These are phyloP conservation scores for Citrus medica DNA, from an alignment of 345 rosid species.

Conservation along the genomic window DNA sequence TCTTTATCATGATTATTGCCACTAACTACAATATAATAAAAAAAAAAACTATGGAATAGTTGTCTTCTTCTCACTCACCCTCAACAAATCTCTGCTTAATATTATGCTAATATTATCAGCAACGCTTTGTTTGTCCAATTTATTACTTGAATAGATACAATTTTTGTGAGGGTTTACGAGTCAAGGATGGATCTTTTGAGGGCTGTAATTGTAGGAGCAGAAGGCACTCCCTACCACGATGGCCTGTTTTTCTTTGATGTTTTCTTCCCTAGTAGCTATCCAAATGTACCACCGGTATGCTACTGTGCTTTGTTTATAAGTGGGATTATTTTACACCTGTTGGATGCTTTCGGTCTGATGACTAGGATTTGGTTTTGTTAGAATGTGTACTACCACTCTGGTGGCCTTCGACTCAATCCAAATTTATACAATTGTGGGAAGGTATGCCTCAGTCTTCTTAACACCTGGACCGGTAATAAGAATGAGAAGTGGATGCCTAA, in stretches of 20 bases:
- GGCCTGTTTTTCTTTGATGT: constrained; percentile 93
- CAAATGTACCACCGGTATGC: constrained; percentile 74
- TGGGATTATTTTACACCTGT: constrained; percentile 2
- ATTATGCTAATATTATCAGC: neutral
- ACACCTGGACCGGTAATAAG: constrained; percentile 71
- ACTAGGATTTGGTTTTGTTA: constrained; percentile 27
- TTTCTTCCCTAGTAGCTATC: constrained; percentile 73
- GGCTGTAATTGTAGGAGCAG: constrained; percentile 92
- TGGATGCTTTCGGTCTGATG: constrained; percentile 10
- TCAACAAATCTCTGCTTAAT: neutral
- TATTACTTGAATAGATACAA: constrained; percentile 52
- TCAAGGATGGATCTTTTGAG: constrained; percentile 92
- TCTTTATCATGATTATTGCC: neutral
- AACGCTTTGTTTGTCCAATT: neutral
- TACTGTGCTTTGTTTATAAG: constrained; percentile 2
- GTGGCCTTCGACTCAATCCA: constrained; percentile 86
- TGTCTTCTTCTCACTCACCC: neutral
- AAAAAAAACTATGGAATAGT: neutral
- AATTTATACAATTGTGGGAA: constrained; percentile 72
- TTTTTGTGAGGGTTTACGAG: constrained; percentile 84
- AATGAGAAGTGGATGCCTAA: constrained; percentile 87
- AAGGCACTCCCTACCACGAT: constrained; percentile 94
- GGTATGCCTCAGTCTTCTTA: constrained; percentile 92
- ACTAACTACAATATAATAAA: neutral
- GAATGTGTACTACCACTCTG: constrained; percentile 72